Evolutionary conservation across 176 grass and related monocot species (phyloP), one percentile per base, ranked within the genome.

Genomic region (Zea luxurians): DNA sequence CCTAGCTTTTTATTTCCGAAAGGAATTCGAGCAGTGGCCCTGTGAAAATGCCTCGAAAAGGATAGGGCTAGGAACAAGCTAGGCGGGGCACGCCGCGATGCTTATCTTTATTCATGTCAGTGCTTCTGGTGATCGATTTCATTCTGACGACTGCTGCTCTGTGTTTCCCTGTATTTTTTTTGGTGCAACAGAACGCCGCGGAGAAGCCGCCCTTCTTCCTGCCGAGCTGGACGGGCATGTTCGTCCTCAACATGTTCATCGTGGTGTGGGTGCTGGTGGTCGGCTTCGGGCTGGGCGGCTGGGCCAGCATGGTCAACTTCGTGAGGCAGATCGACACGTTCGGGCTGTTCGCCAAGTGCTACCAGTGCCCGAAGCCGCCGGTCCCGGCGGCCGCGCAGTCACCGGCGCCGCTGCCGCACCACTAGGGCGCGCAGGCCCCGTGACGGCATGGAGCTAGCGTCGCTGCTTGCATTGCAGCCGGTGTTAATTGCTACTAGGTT

Each of bases 301-400:
- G 92, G 92, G 92, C 92, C 48, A 94, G 92, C 83, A 84, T 91
- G 88, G 78, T 80, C 45, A 94, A 94, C 78, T 94, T 94, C 86
- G 3, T 94, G 68, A 78, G 44, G 50, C 92, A 94, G 86, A 86
- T 94, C 79, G 81, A 94, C 88, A 94, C 92, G 73, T 94, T 94
- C 73, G 92, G 92, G 0, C 88, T 94, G 80, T 94, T 94, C 70
- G 88, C 88, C 86, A 94, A 94, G 77, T 94, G 92, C 92, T 94
- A 94, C 78, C 92, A 94, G 63, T 94, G 92, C 69, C 92, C 88
- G 17, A 94, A 94, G 83, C 48, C 91, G 8, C 21, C 76, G 13
- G 44, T 65, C 18, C 46, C 68, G 2, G 21, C n/a, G 4, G 37
- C 50, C 0, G 82, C 76, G 18, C 74, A 64, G 18, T 78, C 74